Evolutionary conservation across 257 asterid species (phyloP).

Genomic region (Dorcoceras hygrometricum): DNA sequence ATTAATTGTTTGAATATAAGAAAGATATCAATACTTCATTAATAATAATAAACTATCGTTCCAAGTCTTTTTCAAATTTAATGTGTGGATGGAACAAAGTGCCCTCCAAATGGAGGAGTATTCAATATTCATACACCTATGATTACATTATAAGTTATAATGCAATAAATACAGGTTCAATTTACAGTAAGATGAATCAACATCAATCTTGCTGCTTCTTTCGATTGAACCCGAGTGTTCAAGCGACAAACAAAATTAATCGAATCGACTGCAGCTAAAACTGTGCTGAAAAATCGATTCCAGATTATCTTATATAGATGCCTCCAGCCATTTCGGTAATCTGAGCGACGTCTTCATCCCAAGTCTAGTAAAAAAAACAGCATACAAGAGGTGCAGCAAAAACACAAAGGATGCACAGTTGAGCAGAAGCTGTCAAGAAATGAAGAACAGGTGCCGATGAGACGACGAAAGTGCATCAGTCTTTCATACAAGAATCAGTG

Average conservation of each 20-base stretch:
- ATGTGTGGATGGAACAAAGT: too few relatives aligned
- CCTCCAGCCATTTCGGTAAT: slow-evolving; percentile 79
- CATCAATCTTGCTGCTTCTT: background rate
- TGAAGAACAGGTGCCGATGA: background rate
- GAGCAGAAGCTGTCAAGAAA: slow-evolving; percentile 67
- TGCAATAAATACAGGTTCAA: background rate
- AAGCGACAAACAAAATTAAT: background rate
- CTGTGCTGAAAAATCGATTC: background rate
- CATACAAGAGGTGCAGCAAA: slow-evolving; percentile 81
- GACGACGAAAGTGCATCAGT: background rate
- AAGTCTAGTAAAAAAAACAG: slow-evolving; percentile 72
- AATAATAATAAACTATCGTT: too few relatives aligned
- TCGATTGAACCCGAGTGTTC: background rate
- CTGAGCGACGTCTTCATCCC: slow-evolving; percentile 74
- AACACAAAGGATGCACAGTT: slow-evolving; percentile 65
- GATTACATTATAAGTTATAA: too few relatives aligned
- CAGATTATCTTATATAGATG: slow-evolving; percentile 41
- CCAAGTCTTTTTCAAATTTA: too few relatives aligned
- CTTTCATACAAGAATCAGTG: slow-evolving; percentile 1
- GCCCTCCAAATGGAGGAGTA: too few relatives aligned
- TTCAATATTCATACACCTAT: too few relatives aligned
- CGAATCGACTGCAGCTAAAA: background rate
- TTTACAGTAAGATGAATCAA: background rate
- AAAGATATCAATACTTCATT: too few relatives aligned
- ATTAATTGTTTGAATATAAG: too few relatives aligned